A percentile compares a stretch with the other conserved stretches of the same genome.
These are phyloP conservation scores for Hymenoscyphus repandus DNA, from an alignment of 2,329 filamentous ascomycete genomes.

Conservation along the genomic window DNA sequence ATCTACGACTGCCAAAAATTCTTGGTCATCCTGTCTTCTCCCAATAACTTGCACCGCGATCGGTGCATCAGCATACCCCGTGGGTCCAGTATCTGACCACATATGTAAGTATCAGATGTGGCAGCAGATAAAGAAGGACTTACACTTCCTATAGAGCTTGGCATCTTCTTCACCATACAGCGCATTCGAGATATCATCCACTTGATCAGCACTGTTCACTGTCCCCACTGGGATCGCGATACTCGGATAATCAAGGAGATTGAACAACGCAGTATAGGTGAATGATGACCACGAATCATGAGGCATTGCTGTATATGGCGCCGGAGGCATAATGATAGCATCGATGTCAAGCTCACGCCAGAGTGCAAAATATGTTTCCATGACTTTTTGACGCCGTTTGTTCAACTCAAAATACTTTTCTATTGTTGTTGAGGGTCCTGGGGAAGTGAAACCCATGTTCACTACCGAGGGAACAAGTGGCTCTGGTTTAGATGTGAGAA, in stretches of 20 bases:
- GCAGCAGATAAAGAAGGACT: neutral
- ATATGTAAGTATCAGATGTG: neutral
- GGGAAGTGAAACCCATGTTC: no score
- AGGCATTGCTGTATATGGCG: slow-evolving; percentile 45
- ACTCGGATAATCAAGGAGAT: slow-evolving; percentile 50
- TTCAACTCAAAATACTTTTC: no score
- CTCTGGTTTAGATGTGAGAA: no score
- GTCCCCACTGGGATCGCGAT: slow-evolving; percentile 44
- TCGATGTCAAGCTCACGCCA: slow-evolving; percentile 29
- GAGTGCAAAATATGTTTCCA: no score
- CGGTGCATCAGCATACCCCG: slow-evolving; percentile 26
- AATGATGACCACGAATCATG: slow-evolving; percentile 40
- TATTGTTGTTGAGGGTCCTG: no score
- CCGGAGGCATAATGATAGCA: slow-evolving; percentile 47
- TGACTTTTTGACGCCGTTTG: no score
- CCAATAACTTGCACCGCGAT: slow-evolving; percentile 30
- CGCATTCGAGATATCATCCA: slow-evolving; percentile 21
- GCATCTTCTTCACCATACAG: slow-evolving; percentile 25
- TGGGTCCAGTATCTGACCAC: slow-evolving; percentile 28
- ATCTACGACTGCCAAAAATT: slow-evolving; percentile 21
- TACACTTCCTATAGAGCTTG: slow-evolving; percentile 25
- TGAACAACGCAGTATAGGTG: slow-evolving; percentile 52
- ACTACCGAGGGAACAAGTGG: no score
- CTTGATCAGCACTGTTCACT: slow-evolving; percentile 21
- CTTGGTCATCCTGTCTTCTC: slow-evolving; percentile 29